Conservation (phyloP, 441 rosid species). For the Syzygium syzygioides region DNA sequence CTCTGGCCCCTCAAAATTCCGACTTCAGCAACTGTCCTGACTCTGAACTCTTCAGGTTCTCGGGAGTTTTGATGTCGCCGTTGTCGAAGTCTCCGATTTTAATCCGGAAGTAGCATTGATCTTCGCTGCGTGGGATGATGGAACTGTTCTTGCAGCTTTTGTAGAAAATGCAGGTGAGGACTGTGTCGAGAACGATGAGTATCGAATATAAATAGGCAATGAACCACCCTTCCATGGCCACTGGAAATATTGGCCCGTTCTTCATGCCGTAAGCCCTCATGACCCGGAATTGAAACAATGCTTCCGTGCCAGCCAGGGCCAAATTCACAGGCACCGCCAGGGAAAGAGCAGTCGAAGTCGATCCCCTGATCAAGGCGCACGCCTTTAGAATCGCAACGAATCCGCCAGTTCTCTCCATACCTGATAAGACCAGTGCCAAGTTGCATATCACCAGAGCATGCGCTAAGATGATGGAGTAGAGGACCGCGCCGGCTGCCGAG, state of each 20-base stretch:
- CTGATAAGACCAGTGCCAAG: slow-evolving; percentile 7
- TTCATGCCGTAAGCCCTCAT: not conserved
- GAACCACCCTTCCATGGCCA: slow-evolving; percentile 9
- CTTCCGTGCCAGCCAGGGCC: slow-evolving; percentile 4
- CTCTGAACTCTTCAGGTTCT: slow-evolving; percentile 23
- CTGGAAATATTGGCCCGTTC: not conserved
- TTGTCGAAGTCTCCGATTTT: slow-evolving; percentile 14
- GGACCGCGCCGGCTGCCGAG: not conserved
- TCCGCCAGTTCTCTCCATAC: slow-evolving; percentile 4
- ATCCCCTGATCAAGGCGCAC: not conserved
- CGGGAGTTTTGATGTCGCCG: slow-evolving; percentile 5
- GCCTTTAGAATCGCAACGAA: slow-evolving; percentile 6
- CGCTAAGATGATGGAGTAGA: slow-evolving; percentile 6
- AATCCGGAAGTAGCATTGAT: slow-evolving; percentile 22
- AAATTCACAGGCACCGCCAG: slow-evolving; percentile 7
- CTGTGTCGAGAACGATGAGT: slow-evolving; percentile 9
- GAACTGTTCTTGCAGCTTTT: slow-evolving; percentile 9
- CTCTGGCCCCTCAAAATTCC: not conserved
- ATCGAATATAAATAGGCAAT: slow-evolving; percentile 6
- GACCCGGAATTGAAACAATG: slow-evolving; percentile 8
- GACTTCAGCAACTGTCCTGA: slow-evolving; percentile 10
- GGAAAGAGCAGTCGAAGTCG: not conserved
- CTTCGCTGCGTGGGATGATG: slow-evolving; percentile 13
- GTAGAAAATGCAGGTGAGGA: slow-evolving; percentile 9
- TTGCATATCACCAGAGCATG: slow-evolving; percentile 3